Evolutionary conservation across 2,329 filamentous ascomycete genomes (phyloP), one percentile per base, ranked within the genome.

Genomic region (Epichloe coenophiala): DNA sequence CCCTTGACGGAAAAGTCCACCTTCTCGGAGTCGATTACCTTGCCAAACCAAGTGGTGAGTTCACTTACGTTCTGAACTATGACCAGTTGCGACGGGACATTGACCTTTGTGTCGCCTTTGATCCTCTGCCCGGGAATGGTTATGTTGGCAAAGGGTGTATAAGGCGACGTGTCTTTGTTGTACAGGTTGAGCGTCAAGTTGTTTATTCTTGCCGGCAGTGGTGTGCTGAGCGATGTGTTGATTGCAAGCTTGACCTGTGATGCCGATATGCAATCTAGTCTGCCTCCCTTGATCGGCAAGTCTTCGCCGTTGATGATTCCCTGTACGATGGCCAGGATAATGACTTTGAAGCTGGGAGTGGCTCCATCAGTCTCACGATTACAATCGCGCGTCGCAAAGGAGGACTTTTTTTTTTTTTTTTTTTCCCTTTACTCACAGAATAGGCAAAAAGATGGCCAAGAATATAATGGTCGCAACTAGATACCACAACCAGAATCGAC

Each of bases 251-350:
- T 63, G 21, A 71, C 55, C 11, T 61, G 49, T 1, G 55, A 59
- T 33, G 65, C 60, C 2, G 65, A 64, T 4, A 69, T 12, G 1
- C 62, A 64, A 27, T 61, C 54, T 36, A 73, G 57, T 12, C 60
- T 54, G 31, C 69, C 71, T 2, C 62, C 58, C 1, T 58, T 51
- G 11, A 76, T 58, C 1, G 69, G 65, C 11, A 76, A 59, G 5
- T 62, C 55, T 27, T 72, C 68, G 19, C 64, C 56, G 31, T 69
- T 63, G 50, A 76, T 65, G 19, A 75, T 69, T 31, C 60, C 57
- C 53, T 73, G 71, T 1, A 71, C 66, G 35, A 74, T 67, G n/a
- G 66, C 66, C 1, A 72, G 73, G 31, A 75, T 64, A 7, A 71
- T 68, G 17, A 73, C 64, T 19, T 66, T 60, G 60, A 75, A 75